These are phyloP conservation scores for Noccaea caerulescens DNA, from an alignment of 345 rosid species.

Conservation along the genomic window DNA sequence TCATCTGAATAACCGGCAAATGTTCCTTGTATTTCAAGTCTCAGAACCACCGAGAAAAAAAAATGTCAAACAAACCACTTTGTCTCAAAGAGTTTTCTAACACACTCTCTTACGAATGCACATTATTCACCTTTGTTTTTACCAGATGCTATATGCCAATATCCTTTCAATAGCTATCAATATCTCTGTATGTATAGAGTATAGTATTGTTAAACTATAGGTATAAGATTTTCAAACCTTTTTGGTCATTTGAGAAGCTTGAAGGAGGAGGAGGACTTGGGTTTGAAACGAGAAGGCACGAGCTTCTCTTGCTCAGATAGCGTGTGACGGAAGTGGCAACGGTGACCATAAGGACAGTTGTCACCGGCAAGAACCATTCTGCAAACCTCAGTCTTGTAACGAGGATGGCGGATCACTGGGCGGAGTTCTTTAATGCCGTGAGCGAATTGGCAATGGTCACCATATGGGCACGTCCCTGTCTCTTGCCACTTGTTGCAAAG, in stretches of 20 bases:
- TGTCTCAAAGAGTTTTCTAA: slow-evolving; percentile 15
- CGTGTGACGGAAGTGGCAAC: slow-evolving; percentile 95
- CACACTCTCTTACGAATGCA: slow-evolving; percentile 12
- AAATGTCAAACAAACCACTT: slow-evolving; percentile 25
- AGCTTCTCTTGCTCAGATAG: slow-evolving; percentile 72
- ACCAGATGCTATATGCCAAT: slow-evolving; percentile 25
- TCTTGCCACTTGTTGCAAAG: slow-evolving; percentile 98
- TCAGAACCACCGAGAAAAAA: slow-evolving; percentile 13
- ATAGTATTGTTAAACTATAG: slow-evolving; percentile 8
- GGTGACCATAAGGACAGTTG: slow-evolving; percentile 85
- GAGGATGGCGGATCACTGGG: slow-evolving; percentile 90
- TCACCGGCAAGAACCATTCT: slow-evolving; percentile 82
- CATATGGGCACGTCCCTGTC: slow-evolving; percentile 82
- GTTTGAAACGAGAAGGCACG: slow-evolving; percentile 39
- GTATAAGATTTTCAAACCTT: neutral
- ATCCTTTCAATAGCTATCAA: slow-evolving; percentile 29
- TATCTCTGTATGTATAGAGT: slow-evolving; percentile 1
- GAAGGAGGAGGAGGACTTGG: slow-evolving; percentile 31
- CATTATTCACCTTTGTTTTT: slow-evolving; percentile 32
- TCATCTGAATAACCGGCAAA: slow-evolving; percentile 9
- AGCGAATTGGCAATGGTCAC: slow-evolving; percentile 83
- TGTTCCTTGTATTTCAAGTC: neutral
- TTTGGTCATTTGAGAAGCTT: slow-evolving; percentile 33
- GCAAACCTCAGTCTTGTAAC: slow-evolving; percentile 90
- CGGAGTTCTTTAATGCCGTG: slow-evolving; percentile 88